Evolutionary conservation across 441 rosid species (phyloP), one percentile per base, ranked within the genome.

Genomic region (Erodium moschatum): DNA sequence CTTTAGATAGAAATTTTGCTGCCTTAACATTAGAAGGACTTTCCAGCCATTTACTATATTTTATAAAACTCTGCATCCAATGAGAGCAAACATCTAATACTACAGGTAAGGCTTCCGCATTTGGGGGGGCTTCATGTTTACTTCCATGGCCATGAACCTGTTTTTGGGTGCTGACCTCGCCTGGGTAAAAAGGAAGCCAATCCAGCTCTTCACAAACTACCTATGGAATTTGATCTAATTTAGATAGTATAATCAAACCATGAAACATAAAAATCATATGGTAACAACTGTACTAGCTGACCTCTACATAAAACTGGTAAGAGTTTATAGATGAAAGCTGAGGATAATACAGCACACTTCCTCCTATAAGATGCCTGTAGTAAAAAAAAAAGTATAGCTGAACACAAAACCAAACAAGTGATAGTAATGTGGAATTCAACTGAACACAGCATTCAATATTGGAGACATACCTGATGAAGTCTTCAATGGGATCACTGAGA

Each of bases 121-220:
- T 89, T 33, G 96, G 91, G 15, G 95, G 89, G 78, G 78, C 84
- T 80, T 92, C 85, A 73, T 48, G 82, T 81, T 66, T 83, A 66
- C 85, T 82, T 76, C 68, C 81, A 78, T 85, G 96, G 70, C 89
- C 87, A 79, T 84, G 91, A 40, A 81, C 69, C 75, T 74, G 82
- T 72, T 85, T 78, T 71, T 76, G 78, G 60, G 79, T 31, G 74
- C 74, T 77, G 76, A 21, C 52, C 70, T 54, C 77, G 42, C 79
- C 88, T 38, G 89, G 90, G 79, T 85, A 95, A 79, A 95, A 91
- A 56, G 89, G 97, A 79, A 95, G 89, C 97, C 97, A 95, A 38
- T 92, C 99, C 77, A 95, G 85, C 85, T 91, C 99, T 81, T 95
- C 99, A 69, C 99, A 89, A 38, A 89, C 99, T 70, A 95, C 99